phyloP scores from a whole-genome alignment of 352 stramenopile genomes.

The Phytophthora pini region DNA sequence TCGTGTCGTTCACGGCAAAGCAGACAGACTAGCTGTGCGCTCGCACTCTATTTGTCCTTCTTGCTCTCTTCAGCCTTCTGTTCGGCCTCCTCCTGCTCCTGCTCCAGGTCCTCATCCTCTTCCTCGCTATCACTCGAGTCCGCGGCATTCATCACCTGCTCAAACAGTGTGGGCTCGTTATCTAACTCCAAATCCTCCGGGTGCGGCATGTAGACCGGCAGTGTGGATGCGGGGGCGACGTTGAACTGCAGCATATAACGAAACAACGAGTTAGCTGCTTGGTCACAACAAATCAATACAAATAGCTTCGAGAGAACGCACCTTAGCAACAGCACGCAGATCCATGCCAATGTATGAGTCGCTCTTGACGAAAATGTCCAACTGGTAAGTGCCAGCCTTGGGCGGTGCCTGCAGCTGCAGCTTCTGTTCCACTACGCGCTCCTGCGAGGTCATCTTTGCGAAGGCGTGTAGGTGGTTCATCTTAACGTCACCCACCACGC shows the following conservation, averaged over 20 bases:
- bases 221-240: conserved; percentile 90
- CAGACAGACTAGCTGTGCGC: conserved; percentile 33
- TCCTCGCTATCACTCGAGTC: conserved; percentile 91
- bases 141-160: conserved; percentile 94
- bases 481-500: conserved; percentile 95
- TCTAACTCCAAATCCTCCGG: conserved; percentile 98
- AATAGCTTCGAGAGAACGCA: conserved; percentile 30
- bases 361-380: conserved; percentile 98
- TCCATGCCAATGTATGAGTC: conserved; percentile 98
- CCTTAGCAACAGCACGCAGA: conserved; percentile 90
- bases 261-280: conserved; percentile 1
- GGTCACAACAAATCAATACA: conserved; percentile 6
- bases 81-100: conserved; percentile 54
- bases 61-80: conserved; percentile 67
- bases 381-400: conserved; percentile 94
- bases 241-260: conserved; percentile 78
- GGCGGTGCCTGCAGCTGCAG: conserved; percentile 97
- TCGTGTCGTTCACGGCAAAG: conserved; percentile 35
- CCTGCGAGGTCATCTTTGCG: conserved; percentile 95
- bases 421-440: conserved; percentile 89
- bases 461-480: conserved; percentile 96
- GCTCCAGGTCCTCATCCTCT: conserved; percentile 67
- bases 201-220: conserved; percentile 97
- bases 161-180: conserved; percentile 99
- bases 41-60: conserved; percentile 70